Conservation (phyloP, 805 yeast species). For the Sugiyamaella qingdaonensis region DNA sequence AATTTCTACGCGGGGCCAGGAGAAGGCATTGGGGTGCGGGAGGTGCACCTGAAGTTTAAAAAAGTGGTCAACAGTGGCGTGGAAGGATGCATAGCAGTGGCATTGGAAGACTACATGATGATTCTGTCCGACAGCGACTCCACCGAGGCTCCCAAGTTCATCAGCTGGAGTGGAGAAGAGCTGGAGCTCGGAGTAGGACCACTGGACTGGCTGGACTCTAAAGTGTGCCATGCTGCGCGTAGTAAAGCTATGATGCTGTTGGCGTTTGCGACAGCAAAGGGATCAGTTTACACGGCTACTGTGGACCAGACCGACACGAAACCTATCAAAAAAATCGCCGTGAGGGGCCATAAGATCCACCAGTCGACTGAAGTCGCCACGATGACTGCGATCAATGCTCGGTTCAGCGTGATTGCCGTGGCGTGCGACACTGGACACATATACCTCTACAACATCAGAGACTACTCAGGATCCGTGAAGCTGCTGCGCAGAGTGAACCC, state of each 20-base stretch:
- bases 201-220: slow-evolving; percentile 25
- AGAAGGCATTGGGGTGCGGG: slow-evolving; percentile 35
- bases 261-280: slow-evolving; percentile 27
- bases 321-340: background rate
- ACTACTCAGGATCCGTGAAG: slow-evolving; percentile 31
- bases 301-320: background rate
- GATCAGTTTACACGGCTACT: slow-evolving; percentile 25
- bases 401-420: slow-evolving; percentile 40
- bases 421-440: slow-evolving; percentile 38
- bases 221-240: slow-evolving; percentile 19
- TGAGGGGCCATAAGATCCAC: slow-evolving; percentile 5
- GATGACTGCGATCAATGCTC: slow-evolving; percentile 37
- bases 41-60: slow-evolving; percentile 17
- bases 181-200: slow-evolving; percentile 17
- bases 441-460: slow-evolving; percentile 36
- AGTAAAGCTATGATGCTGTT: slow-evolving; percentile 32
- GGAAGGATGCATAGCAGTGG: slow-evolving; percentile 3
- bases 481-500: slow-evolving; percentile 31
- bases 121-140: slow-evolving; percentile 13
- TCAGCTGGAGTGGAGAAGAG: background rate
- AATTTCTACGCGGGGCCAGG: slow-evolving; percentile 37
- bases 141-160: slow-evolving; percentile 1
- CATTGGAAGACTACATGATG: slow-evolving; percentile 25
- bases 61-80: background rate
- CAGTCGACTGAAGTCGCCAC: slow-evolving; percentile 16